A percentile compares a stretch with the other conserved stretches of the same genome.
These are phyloP conservation scores for Fusarium albosuccineum DNA, from an alignment of 2,329 filamentous ascomycete species.

Conservation along the genomic window DNA sequence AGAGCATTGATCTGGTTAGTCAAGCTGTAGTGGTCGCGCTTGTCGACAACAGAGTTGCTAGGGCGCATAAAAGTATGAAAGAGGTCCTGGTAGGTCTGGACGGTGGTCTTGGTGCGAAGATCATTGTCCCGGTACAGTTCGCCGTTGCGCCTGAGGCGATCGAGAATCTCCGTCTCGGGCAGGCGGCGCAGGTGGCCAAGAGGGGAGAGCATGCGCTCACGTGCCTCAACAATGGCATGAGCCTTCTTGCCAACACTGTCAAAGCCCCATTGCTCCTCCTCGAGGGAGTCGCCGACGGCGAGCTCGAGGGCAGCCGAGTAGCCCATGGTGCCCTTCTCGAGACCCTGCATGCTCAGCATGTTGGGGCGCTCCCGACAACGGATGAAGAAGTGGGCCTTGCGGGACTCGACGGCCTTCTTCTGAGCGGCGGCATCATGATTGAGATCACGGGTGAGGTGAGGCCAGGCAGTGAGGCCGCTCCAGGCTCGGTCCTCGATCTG, in stretches of 20 bases:
- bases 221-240: conserved; percentile 67
- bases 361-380: conserved; percentile 73
- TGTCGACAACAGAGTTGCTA: conserved; percentile 67
- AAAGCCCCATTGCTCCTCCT: conserved; percentile 73
- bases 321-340: conserved; percentile 78
- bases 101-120: conserved; percentile 63
- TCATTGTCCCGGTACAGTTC: conserved; percentile 67
- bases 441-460: conserved; percentile 68
- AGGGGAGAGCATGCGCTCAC: conserved; percentile 67
- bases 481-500: conserved; percentile 74
- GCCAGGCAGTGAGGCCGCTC: conserved; percentile 73
- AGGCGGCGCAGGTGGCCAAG: conserved; percentile 68
- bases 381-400: conserved; percentile 69
- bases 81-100: conserved; percentile 72
- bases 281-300: conserved; percentile 72
- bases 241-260: conserved; percentile 67
- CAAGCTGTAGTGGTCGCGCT: conserved; percentile 71
- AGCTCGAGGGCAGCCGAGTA: conserved; percentile 77
- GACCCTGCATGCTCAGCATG: conserved; percentile 79
- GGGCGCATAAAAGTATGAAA: conserved; percentile 72
- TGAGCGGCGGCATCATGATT: conserved; percentile 60
- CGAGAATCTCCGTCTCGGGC: conserved; percentile 69
- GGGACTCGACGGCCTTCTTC: conserved; percentile 58
- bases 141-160: conserved; percentile 69
- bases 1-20: conserved; percentile 78